Evolutionary conservation across 1,139 yeast species (phyloP), one percentile per base, ranked within the genome.

Genomic region (Pichia terricola): DNA sequence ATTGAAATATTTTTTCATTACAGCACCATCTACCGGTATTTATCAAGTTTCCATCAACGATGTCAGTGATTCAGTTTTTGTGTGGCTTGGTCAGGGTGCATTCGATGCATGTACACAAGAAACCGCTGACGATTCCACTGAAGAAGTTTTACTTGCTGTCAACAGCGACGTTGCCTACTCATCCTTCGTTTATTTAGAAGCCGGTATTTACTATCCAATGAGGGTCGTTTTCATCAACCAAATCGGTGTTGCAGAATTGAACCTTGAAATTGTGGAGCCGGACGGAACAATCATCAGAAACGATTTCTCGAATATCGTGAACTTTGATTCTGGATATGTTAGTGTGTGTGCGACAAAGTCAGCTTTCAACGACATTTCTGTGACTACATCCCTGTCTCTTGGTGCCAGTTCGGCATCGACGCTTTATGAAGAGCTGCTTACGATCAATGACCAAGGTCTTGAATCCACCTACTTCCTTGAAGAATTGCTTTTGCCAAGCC

Each of bases 371-470:
- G 5, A 31, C 10, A n/a, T 39, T 8, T 33, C 41, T 16, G 39
- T 40, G n/a, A 10, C 34, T 5, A 40, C 45, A 10, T 11, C 28
- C 4, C 22, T 33, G 9, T 10, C 10, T 16, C n/a, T 33, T 28
- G 33, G 30, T 25, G 10, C 27, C n/a, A 5, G 39, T 4, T 11
- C 41, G 5, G 31, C 28, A 25, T 41, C 43, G 9, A 37, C 43
- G 11, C 9, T 28, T 11, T 43, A 34, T 7, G 55, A 50, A 7
- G 35, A 37, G 26, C n/a, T 28, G 22, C 27, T 7, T 70, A 67
- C 48, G 59, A 68, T 5, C 50, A 68, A 11, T 52, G 63, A 11
- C 65, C 72, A 6, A 64, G 35, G 22, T 34, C 6, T 7, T n/a
- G 7, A 8, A 9, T 10, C 25, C 9, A 65, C 56, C 11, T 40